Evolutionary conservation across 495 filamentous ascomycete species (phyloP).

Genomic region (Mytilinidion resinicola): DNA sequence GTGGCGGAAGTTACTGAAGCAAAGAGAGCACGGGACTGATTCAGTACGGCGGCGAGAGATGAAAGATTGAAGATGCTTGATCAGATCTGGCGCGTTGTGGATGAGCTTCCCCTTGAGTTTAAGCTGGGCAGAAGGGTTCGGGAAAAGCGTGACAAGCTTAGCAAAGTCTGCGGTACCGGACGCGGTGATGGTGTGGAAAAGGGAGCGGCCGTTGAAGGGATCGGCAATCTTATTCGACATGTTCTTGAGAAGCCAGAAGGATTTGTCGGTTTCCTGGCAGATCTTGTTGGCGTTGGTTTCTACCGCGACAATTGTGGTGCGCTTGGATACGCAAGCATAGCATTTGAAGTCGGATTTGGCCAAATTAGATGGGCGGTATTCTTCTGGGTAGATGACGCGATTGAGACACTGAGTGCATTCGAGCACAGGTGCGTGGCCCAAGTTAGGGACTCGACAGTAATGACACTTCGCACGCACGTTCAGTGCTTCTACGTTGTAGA

Average conservation of each 20-base stretch:
- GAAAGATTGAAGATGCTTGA: conserved; percentile 31
- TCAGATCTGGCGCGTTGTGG: conserved; percentile 34
- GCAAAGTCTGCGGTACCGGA: conserved; percentile 29
- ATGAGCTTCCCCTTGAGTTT: conserved; percentile 38
- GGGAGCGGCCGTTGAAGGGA: conserved; percentile 36
- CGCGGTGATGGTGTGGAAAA: conserved; percentile 38
- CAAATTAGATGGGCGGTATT: conserved; percentile 33
- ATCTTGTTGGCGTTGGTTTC: conserved; percentile 34
- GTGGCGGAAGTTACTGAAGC: conserved; percentile 34
- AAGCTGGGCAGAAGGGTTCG: conserved; percentile 16
- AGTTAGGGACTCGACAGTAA: conserved; percentile 36
- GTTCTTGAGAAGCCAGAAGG: conserved; percentile 39
- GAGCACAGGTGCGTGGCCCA: conserved; percentile 28
- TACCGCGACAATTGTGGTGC: conserved; percentile 30
- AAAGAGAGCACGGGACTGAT: conserved; percentile 37
- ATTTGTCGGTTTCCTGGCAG: conserved; percentile 32
- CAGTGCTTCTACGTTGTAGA: conserved; percentile 37
- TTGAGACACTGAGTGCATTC: conserved; percentile 40
- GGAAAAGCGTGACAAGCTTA: conserved; percentile 37
- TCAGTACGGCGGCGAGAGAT: conserved; percentile 34
- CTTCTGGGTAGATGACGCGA: conserved; percentile 40
- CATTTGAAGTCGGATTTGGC: conserved; percentile 33
- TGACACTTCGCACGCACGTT: conserved; percentile 42
- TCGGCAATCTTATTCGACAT: conserved; percentile 26
- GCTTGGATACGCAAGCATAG: conserved; percentile 32